Evolutionary conservation across 2,329 filamentous ascomycete genomes (phyloP).

Genomic region (Paracoccidioides lutzii): DNA sequence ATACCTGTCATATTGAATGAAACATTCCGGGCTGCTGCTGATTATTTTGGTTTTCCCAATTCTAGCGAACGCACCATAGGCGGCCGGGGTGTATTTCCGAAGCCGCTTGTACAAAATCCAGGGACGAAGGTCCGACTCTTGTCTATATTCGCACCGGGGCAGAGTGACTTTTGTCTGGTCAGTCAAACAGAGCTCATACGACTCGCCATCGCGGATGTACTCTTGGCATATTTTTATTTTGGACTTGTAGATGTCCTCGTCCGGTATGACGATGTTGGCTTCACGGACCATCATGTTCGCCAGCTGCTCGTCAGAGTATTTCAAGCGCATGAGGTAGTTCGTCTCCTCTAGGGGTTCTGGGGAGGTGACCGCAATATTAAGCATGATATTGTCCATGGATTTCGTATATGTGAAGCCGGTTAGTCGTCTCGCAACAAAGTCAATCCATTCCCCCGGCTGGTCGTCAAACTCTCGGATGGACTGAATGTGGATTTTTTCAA

Average conservation of each 20-base stretch:
- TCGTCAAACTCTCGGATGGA: constrained; percentile 39
- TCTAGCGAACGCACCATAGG: constrained; percentile 70
- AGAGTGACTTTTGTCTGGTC: constrained; percentile 54
- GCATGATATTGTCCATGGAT: not conserved
- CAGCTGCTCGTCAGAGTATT: constrained; percentile 6
- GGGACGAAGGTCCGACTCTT: constrained; percentile 27
- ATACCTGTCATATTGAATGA: constrained; percentile 53
- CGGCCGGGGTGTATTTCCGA: constrained; percentile 59
- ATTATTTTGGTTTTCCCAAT: constrained; percentile 59
- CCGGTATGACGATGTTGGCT: constrained; percentile 22
- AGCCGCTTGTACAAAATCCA: constrained; percentile 65
- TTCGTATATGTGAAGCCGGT: constrained; percentile 11
- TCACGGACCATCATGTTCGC: constrained; percentile 18
- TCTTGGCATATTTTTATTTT: constrained; percentile 57
- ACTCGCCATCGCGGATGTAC: constrained; percentile 63
- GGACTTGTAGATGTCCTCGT: constrained; percentile 44
- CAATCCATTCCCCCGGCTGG: constrained; percentile 35
- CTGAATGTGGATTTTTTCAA: constrained; percentile 53
- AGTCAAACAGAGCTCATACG: constrained; percentile 76
- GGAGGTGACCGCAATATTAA: constrained; percentile 1
- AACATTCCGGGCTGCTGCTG: constrained; percentile 78
- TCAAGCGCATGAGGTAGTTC: not conserved
- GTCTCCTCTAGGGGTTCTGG: not conserved
- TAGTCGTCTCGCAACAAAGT: constrained; percentile 18
- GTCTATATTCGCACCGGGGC: constrained; percentile 13